Evolutionary conservation across 2,329 filamentous ascomycete genomes (phyloP), one percentile per base, ranked within the genome.

Genomic region (Phialophora expanda): DNA sequence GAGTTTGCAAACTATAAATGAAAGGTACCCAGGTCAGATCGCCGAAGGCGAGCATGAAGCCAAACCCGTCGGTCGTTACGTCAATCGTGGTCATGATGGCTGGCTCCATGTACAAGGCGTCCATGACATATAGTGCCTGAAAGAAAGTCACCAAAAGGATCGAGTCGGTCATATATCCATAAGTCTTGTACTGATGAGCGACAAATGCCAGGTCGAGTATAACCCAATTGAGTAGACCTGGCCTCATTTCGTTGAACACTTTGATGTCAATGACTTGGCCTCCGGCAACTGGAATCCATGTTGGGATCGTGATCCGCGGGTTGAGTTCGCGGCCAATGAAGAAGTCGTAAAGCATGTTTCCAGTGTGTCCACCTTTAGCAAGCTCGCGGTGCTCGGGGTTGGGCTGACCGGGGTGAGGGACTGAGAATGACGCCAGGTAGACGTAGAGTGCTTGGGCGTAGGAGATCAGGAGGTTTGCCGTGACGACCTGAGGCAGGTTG

Each of bases 291-390:
- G 93, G 93, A 26, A 97, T 80, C 61, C 63, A 69, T 4, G 22
- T 32, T 0, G 84, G 79, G 28, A 82, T 69, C 22, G 70, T 87
- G 66, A 96, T 78, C 56, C 93, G 91, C 2, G 94, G 94, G 79
- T 98, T 98, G 67, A 98, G 87, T 78, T 98, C 94, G 30, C 94
- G 91, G 22, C 94, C 94, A 70, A 98, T 97, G 80, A 93, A 98
- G 88, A 92, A 98, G 79, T 98, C 94, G 77, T 98, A 97, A 44
- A 97, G 79, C 69, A 92, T 81, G 78, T 96, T 97, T 65, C 93
- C 93, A 1, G 87, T 88, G 75, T 90, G 86, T 17, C 93, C 93
- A 51, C 93, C 93, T 1, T 87, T 86, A 0, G 93, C 93, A 7
- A 98, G 85, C 76, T 95, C 89, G 48, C 93, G 90, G 68, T 86